phyloP scores from a whole-genome alignment of 139 green algal species.

The Picochlorum sp. region DNA sequence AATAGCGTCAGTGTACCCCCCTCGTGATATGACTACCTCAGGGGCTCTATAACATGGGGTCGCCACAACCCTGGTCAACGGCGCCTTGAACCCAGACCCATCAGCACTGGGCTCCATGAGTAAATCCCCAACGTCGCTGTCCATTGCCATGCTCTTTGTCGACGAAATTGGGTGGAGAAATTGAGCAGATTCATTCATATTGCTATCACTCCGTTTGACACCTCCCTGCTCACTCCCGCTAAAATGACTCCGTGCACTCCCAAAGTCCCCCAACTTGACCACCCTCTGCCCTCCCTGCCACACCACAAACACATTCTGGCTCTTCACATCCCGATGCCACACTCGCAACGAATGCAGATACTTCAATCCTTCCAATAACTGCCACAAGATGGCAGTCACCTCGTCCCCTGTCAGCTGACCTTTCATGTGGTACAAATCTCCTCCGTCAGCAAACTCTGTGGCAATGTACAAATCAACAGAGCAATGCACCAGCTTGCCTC shows the following conservation, averaged over 20 bases:
- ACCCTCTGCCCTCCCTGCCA: conserved; percentile 39
- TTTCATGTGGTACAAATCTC: conserved; percentile 49
- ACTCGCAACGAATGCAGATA: conserved; percentile 76
- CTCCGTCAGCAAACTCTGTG: conserved; percentile 61
- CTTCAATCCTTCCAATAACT: conserved; percentile 52
- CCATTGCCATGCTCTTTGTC: background rate
- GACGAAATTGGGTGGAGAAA: background rate
- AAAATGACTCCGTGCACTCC: conserved; percentile 43
- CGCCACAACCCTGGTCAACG: conserved; percentile 61
- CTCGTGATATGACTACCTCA: conserved; percentile 58
- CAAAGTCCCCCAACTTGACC: conserved; percentile 80
- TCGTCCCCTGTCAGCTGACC: conserved; percentile 31
- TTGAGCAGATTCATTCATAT: background rate
- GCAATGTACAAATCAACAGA: conserved; percentile 78
- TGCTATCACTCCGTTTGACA: background rate
- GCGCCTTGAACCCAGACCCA: conserved; percentile 20
- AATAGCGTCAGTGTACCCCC: conserved; percentile 60
- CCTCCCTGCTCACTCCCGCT: conserved; percentile 17
- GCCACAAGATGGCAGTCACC: conserved; percentile 62
- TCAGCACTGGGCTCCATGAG: background rate
- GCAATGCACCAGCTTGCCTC: conserved; percentile 54
- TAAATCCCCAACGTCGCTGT: background rate
- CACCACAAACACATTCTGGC: conserved; percentile 69
- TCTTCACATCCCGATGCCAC: conserved; percentile 87
- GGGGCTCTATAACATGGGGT: conserved; percentile 47